These are phyloP conservation scores for Penicillium silybi DNA, from an alignment of 495 filamentous ascomycete genomes.

Conservation along the genomic window DNA sequence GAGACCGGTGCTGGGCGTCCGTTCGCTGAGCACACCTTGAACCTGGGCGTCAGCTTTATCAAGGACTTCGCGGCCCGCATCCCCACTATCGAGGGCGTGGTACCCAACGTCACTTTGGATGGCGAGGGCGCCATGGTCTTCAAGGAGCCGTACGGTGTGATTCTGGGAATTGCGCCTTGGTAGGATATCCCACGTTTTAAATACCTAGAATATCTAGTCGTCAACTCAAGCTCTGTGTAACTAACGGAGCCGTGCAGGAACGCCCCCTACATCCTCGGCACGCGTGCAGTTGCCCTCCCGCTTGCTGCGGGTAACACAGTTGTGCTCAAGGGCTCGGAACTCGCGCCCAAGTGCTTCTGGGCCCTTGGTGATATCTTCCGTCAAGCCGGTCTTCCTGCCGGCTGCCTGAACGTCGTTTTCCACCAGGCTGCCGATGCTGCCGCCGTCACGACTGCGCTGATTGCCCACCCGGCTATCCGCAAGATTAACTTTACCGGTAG, in stretches of 20 bases:
- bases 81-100: slow-evolving; percentile 52
- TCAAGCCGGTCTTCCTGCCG: slow-evolving; percentile 66
- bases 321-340: slow-evolving; percentile 74
- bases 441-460: slow-evolving; percentile 52
- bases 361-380: slow-evolving; percentile 64
- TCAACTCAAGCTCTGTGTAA: not conserved
- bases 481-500: slow-evolving; percentile 64
- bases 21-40: slow-evolving; percentile 62
- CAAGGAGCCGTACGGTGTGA: slow-evolving; percentile 77
- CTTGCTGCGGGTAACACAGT: slow-evolving; percentile 77
- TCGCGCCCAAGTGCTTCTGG: slow-evolving; percentile 71
- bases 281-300: slow-evolving; percentile 67
- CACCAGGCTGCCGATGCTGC: slow-evolving; percentile 51
- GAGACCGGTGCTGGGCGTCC: slow-evolving; percentile 61
- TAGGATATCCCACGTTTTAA: slow-evolving; percentile 41
- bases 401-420: slow-evolving; percentile 54
- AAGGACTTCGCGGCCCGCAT: slow-evolving; percentile 71
- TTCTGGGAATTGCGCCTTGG: slow-evolving; percentile 83
- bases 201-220: not conserved
- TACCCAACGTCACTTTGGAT: slow-evolving; percentile 54
- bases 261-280: slow-evolving; percentile 58
- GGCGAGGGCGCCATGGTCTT: slow-evolving; percentile 64
- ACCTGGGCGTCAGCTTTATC: slow-evolving; percentile 53
- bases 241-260: slow-evolving; percentile 44
- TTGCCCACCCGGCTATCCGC: slow-evolving; percentile 53